Evolutionary conservation across 192 early-diverging fungal genomes (phyloP).

Genomic region (Dissophora globulifera): DNA sequence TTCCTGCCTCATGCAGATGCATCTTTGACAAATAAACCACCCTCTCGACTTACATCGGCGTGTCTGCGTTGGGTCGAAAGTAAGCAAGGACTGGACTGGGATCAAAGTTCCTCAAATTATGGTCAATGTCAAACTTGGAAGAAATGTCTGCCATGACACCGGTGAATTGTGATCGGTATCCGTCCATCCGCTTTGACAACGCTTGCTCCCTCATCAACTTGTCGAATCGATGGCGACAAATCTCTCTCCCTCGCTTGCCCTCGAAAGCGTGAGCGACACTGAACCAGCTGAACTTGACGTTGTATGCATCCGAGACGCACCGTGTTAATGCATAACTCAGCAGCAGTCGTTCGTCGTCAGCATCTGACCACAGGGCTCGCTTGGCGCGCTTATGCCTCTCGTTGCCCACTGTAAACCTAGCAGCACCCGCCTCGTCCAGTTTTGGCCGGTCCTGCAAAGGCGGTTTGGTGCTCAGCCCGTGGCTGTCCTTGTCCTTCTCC

Average conservation of each 20-base stretch:
- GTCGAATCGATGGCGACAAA: conserved; percentile 42
- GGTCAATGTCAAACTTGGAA: conserved; percentile 19
- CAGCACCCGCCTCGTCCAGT: too few species aligned
- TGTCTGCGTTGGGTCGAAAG: conserved; percentile 9
- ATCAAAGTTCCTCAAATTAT: conserved; percentile 32
- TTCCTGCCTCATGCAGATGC: too few species aligned
- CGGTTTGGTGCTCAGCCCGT: background rate
- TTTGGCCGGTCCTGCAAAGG: too few species aligned
- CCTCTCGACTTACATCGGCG: conserved; percentile 31
- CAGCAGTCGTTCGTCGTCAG: conserved; percentile 23
- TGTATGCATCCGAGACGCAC: conserved; percentile 18
- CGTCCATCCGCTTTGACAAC: conserved; percentile 9
- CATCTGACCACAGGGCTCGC: conserved; percentile 15
- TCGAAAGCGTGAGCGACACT: conserved; percentile 11
- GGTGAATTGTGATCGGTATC: conserved; percentile 23
- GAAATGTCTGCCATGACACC: conserved; percentile 8
- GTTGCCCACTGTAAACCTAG: background rate
- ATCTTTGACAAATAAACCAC: too few species aligned
- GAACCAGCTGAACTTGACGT: conserved; percentile 35
- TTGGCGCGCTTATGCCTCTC: conserved; percentile 13
- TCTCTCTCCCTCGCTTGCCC: conserved; percentile 3
- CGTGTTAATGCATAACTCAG: conserved; percentile 15
- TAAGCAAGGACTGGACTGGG: conserved; percentile 14
- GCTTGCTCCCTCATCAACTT: conserved; percentile 20
- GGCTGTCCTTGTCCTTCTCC: background rate